phyloP scores from a whole-genome alignment of 805 yeast species.

The Blastobotrys muscicola region DNA sequence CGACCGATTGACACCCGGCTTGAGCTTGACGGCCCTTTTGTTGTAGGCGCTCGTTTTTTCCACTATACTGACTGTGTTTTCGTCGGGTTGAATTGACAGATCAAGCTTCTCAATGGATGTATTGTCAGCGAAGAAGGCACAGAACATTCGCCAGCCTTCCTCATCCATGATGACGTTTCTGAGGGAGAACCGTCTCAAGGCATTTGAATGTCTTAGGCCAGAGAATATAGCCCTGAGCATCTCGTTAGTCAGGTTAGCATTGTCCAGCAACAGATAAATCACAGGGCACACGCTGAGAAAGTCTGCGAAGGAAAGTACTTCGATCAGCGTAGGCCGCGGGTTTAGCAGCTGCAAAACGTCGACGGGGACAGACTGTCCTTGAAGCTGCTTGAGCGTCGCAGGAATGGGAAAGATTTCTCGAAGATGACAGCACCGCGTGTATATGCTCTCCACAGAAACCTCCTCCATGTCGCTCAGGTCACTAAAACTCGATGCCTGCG shows the following conservation, averaged over 20 bases:
- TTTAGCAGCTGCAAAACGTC: slow-evolving; percentile 64
- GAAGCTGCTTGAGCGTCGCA: slow-evolving; percentile 73
- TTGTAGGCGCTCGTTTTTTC: neutral
- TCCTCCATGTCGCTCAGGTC: slow-evolving; percentile 3
- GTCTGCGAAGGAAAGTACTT: slow-evolving; percentile 79
- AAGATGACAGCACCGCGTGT: slow-evolving; percentile 87
- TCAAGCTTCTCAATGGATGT: slow-evolving; percentile 18
- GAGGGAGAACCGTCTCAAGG: slow-evolving; percentile 62
- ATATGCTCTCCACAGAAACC: slow-evolving; percentile 56
- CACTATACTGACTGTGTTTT: slow-evolving; percentile 4
- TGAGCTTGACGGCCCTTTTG: slow-evolving; percentile 21
- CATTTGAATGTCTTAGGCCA: slow-evolving; percentile 56
- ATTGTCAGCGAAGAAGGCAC: slow-evolving; percentile 27
- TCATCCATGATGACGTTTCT: slow-evolving; percentile 66
- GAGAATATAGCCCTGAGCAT: slow-evolving; percentile 69
- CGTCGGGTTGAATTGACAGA: slow-evolving; percentile 20
- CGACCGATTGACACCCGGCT: slow-evolving; percentile 41
- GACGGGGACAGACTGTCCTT: slow-evolving; percentile 67
- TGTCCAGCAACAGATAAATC: slow-evolving; percentile 66
- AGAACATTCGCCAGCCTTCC: slow-evolving; percentile 69
- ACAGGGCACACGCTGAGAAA: slow-evolving; percentile 81
- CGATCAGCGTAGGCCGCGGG: slow-evolving; percentile 86
- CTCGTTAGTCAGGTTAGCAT: slow-evolving; percentile 60
- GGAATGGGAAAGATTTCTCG: slow-evolving; percentile 89
- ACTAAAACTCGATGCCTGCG: too few species aligned